Conservation (phyloP, 2,329 filamentous ascomycete genomes). For the Aspergillus sp. region DNA sequence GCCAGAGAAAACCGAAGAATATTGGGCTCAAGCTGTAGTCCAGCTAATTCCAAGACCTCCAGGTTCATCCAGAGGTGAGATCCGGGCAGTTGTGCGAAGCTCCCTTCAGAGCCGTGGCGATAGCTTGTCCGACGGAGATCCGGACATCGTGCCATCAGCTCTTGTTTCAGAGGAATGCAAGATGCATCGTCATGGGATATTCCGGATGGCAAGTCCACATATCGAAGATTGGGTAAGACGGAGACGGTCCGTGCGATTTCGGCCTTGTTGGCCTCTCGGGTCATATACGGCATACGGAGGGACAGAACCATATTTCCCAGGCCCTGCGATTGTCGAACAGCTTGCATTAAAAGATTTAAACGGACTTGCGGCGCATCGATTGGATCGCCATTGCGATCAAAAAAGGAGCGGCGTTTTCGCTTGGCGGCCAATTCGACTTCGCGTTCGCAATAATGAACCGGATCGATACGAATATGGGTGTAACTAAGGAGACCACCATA, state of each 20-base stretch:
- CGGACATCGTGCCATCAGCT: conserved; percentile 77
- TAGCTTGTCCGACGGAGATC: conserved; percentile 89
- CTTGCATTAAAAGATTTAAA: conserved; percentile 73
- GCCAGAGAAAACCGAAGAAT: conserved; percentile 65
- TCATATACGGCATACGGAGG: conserved; percentile 92
- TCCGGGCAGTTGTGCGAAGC: conserved; percentile 65
- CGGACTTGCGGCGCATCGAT: conserved; percentile 74
- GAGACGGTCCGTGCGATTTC: conserved; percentile 82
- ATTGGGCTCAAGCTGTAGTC: conserved; percentile 31
- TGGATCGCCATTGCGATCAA: conserved; percentile 72
- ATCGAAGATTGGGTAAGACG: conserved; percentile 76
- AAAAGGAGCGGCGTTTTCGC: conserved; percentile 68
- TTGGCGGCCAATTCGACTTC: conserved; percentile 76
- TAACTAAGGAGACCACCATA: conserved; percentile 54
- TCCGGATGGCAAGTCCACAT: conserved; percentile 85
- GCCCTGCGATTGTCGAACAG: conserved; percentile 70
- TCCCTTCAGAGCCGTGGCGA: conserved; percentile 69
- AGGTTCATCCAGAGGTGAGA: conserved; percentile 40
- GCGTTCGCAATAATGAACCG: conserved; percentile 88
- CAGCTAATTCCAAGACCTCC: conserved; percentile 37
- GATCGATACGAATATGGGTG: conserved; percentile 84
- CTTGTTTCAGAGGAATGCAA: conserved; percentile 72
- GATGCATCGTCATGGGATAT: conserved; percentile 75
- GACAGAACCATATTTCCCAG: conserved; percentile 68
- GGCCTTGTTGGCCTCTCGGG: conserved; percentile 77